Evolutionary conservation across 2,329 filamentous ascomycete genomes (phyloP).

Genomic region (Coniochaeta sp.): DNA sequence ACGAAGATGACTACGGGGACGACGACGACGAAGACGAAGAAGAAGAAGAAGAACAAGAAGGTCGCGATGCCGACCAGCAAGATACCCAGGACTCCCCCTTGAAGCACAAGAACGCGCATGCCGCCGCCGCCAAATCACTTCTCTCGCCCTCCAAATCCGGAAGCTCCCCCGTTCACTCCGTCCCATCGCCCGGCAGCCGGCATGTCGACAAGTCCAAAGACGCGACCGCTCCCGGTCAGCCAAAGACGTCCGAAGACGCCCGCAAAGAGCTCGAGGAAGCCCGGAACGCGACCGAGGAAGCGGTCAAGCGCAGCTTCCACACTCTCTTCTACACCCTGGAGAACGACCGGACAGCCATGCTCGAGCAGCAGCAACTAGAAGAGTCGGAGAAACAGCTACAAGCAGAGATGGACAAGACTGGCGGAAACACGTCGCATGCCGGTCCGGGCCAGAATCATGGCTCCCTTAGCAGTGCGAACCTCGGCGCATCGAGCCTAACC

Average conservation of each 20-base stretch:
- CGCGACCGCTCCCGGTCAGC: constrained; percentile 40
- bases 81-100: constrained; percentile 42
- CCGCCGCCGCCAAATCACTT: constrained; percentile 49
- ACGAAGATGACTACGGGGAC: constrained; percentile 80
- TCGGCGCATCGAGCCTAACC: constrained; percentile 91
- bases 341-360: constrained; percentile 91
- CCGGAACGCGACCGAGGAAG: constrained; percentile 83
- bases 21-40: constrained; percentile 74
- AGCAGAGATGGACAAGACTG: constrained; percentile 78
- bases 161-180: constrained; percentile 58
- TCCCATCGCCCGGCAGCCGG: constrained; percentile 54
- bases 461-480: constrained; percentile 84
- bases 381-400: constrained; percentile 95
- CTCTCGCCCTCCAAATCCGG: constrained; percentile 65
- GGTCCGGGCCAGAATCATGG: constrained; percentile 64
- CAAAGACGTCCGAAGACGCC: constrained; percentile 76
- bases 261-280: constrained; percentile 90
- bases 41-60: constrained; percentile 52
- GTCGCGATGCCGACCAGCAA: constrained; percentile 34
- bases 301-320: constrained; percentile 83
- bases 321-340: constrained; percentile 93
- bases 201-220: constrained; percentile 46
- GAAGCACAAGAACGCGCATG: constrained; percentile 40
- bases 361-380: constrained; percentile 94
- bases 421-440: constrained; percentile 36